Evolutionary conservation across 176 grass and related monocot genomes (phyloP), one percentile per base, ranked within the genome.

Genomic region (Zoysia pacifica): DNA sequence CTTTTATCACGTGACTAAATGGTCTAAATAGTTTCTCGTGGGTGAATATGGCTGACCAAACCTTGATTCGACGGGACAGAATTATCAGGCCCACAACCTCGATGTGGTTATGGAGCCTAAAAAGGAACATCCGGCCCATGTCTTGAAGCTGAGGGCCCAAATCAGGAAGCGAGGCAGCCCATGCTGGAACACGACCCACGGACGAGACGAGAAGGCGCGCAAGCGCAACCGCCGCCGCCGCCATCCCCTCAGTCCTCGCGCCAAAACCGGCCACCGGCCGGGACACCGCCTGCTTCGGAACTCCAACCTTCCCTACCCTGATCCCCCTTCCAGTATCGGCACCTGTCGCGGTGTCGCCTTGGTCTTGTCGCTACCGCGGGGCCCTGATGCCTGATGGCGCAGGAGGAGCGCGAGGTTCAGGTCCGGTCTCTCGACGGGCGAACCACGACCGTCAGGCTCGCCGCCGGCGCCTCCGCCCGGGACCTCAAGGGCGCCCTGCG

Each of bases 371-470:
- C 43, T 59, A 20, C 7, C 13, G 63, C 9, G 42, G 14, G 40
- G 51, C 11, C n/a, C n/a, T n/a, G n/a, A n/a, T n/a, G n/a, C 47
- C 16, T 20, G 48, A 75, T 82, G 67, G 74, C 48, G 28, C 38
- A 70, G 73, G 83, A 70, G 52, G 76, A 82, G 74, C 87, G 64
- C 73, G 67, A 82, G 83, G 62, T 94, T 51, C 86, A 89, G 68
- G 85, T 98, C 73, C 92, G 95, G 88, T 81, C 86, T 66, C 86
- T 98, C 48, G 83, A 88, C 45, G 90, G 92, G 4, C 74, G 83
- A 55, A 89, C 88, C 64, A 87, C 77, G 48, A 40, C 59, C 81
- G 61, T 93, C 16, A 80, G 55, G 38, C 70, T 90, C 54, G 39
- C 86, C 13, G 54, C 55, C 16, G 78, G 74, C 75, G 38, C 77